These are phyloP conservation scores for Oryza australiensis DNA, from an alignment of 176 grass and related monocot species.

Conservation along the genomic window DNA sequence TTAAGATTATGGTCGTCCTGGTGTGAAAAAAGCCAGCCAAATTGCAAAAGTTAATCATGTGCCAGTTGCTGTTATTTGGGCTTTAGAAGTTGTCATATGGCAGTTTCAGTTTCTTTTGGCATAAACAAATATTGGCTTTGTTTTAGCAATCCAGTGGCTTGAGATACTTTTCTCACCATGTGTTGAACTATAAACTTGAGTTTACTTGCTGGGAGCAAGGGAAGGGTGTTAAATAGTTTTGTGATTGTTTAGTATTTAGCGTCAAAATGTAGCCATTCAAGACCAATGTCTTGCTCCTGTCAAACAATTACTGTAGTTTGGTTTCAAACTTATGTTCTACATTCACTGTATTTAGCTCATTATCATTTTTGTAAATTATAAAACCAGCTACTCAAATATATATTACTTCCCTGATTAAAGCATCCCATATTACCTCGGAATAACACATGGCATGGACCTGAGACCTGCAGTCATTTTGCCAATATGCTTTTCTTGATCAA, in stretches of 20 bases:
- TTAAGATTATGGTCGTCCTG: neutral
- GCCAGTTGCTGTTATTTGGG: neutral
- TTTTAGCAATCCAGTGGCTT: neutral
- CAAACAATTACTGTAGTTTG: neutral
- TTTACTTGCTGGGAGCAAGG: neutral
- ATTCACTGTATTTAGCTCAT: neutral
- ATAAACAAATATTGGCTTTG: neutral
- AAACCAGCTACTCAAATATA: neutral
- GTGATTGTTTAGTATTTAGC: neutral
- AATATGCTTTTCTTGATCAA: neutral
- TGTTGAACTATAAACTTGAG: neutral
- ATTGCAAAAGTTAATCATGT: neutral
- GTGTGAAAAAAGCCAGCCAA: neutral
- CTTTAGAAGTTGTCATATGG: neutral
- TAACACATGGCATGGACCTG: neutral
- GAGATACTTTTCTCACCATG: neutral
- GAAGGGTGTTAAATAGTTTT: neutral
- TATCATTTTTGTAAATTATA: neutral
- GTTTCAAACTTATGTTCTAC: neutral
- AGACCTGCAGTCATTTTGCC: neutral
- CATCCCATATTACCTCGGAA: neutral
- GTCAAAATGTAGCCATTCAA: neutral
- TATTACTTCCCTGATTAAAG: neutral
- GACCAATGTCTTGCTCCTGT: neutral
- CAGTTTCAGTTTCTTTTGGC: neutral